Conservation (phyloP, 2,329 filamentous ascomycete genomes). For the Pseudogymnoascus sp. region DNA sequence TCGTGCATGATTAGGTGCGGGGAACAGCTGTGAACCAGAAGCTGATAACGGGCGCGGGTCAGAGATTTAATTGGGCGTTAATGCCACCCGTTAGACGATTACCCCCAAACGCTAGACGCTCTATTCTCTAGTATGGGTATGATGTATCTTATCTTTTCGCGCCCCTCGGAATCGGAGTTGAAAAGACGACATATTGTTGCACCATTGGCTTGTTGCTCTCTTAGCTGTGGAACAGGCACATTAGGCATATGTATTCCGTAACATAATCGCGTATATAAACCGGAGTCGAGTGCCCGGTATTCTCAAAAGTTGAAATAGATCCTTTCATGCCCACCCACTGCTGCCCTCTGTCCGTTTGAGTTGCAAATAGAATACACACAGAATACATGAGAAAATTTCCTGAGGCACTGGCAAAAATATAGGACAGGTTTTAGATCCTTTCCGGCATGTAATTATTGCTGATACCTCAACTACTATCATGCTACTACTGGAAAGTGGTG, state of each 20-base stretch:
- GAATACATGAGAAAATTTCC: neutral
- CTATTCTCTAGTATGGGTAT: neutral
- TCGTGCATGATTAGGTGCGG: slow-evolving; percentile 3
- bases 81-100: neutral
- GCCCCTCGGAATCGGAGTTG: neutral
- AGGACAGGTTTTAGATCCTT: neutral
- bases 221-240: neutral
- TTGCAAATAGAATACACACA: neutral
- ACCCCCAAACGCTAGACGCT: neutral
- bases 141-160: neutral
- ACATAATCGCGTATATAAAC: neutral
- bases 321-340: neutral
- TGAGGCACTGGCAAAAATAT: neutral
- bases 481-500: neutral
- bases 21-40: neutral
- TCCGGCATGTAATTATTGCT: neutral
- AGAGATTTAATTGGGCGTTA: neutral
- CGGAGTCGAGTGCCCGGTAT: neutral
- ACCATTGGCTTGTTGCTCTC: neutral
- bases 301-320: neutral
- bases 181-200: neutral
- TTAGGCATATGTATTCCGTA: neutral
- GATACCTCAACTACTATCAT: neutral
- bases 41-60: neutral
- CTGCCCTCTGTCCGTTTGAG: no score